phyloP scores from a whole-genome alignment of 2,329 filamentous ascomycete species.

The Cercospora canescens region DNA sequence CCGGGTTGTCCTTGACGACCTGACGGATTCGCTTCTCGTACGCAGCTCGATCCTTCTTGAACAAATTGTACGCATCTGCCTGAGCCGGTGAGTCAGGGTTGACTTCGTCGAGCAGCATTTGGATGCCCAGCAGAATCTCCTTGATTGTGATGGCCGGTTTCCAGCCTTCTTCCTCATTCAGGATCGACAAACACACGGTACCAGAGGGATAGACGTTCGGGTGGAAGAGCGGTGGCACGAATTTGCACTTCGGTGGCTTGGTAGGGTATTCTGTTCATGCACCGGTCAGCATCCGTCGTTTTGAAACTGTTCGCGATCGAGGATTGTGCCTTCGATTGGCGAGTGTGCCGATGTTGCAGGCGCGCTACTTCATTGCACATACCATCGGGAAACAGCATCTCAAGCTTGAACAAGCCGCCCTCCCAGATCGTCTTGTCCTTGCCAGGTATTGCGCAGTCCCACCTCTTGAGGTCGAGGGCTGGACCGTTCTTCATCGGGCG shows the following conservation, averaged over 20 bases:
- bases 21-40: constrained; percentile 88
- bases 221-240: constrained; percentile 92
- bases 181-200: constrained; percentile 92
- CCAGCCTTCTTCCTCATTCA: constrained; percentile 99
- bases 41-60: constrained; percentile 81
- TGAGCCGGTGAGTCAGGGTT: constrained; percentile 97
- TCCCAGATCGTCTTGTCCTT: constrained; percentile 98
- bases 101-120: constrained; percentile 92
- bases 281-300: constrained; percentile 11
- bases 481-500: constrained; percentile 77
- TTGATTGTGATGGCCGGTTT: constrained; percentile 98
- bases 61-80: constrained; percentile 95
- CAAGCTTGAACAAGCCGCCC: constrained; percentile 94
- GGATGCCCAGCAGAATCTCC: constrained; percentile 93
- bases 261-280: constrained; percentile 81
- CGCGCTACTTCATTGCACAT: neutral
- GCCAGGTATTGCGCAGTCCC: constrained; percentile 95
- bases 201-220: constrained; percentile 98
- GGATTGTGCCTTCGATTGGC: neutral
- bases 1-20: constrained; percentile 86
- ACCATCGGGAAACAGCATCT: constrained; percentile 92
- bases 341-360: neutral
- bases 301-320: neutral
- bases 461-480: constrained; percentile 88
- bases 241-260: constrained; percentile 99